Percentiles rank a stretch among this genome's conserved stretches.
phyloP scores from a whole-genome alignment of 1,284 basidiomycete species.

The Calocybe gambosa region DNA sequence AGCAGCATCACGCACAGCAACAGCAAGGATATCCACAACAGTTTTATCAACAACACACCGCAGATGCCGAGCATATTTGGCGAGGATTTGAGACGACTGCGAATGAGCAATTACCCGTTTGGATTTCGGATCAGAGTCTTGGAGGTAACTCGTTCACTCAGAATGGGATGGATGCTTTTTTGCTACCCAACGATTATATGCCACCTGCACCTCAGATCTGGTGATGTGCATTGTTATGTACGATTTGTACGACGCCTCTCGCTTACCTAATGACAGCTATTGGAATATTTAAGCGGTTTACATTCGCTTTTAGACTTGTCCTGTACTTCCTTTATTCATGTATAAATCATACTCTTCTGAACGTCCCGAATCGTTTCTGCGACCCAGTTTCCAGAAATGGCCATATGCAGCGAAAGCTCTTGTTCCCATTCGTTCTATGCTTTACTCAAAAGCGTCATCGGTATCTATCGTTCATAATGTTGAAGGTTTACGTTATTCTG shows the following conservation, averaged over 20 bases:
- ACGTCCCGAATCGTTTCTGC: neutral
- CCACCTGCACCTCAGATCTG: constrained; percentile 67
- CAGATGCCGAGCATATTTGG: constrained; percentile 70
- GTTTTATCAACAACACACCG: constrained; percentile 26
- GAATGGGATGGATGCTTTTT: constrained; percentile 77
- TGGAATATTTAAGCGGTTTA: neutral
- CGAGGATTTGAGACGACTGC: constrained; percentile 64
- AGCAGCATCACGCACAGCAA: constrained; percentile 22
- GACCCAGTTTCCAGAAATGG: constrained; percentile 6
- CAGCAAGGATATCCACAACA: constrained; percentile 21
- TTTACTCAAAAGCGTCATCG: constrained; percentile 21
- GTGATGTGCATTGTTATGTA: constrained; percentile 30
- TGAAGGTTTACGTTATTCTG: constrained; percentile 24
- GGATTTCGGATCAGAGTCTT: constrained; percentile 75
- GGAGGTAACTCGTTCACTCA: constrained; percentile 70
- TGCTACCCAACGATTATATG: constrained; percentile 68
- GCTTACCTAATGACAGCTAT: constrained; percentile 13
- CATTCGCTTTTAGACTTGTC: neutral
- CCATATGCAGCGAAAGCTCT: constrained; percentile 10
- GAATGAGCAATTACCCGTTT: constrained; percentile 71
- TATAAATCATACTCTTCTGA: neutral
- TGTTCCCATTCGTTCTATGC: constrained; percentile 14
- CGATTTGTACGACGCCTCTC: constrained; percentile 1
- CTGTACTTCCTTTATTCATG: neutral
- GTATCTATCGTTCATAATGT: constrained; percentile 27